Evolutionary conservation across 2,329 filamentous ascomycete species (phyloP), one percentile per base, ranked within the genome.

Genomic region (Didymella pomorum): DNA sequence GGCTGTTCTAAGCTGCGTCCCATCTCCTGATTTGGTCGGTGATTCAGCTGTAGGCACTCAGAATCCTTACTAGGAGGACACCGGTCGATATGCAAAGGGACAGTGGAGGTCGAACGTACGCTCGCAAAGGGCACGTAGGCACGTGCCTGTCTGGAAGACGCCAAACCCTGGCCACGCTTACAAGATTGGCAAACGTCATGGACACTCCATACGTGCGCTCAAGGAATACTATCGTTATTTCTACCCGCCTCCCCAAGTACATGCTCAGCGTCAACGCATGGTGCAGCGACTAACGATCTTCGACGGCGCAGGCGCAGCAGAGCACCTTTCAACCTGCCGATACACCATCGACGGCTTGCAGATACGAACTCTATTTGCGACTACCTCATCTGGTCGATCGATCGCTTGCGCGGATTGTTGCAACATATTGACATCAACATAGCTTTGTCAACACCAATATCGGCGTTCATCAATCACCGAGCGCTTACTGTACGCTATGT

Each of bases 401-500:
- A 28, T 52, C 21, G 21, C 16, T 39, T 16, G 14, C 9, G 39
- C 18, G 25, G 20, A 42, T 39, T 42, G 41, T 23, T 45, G 33
- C 43, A 37, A 29, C 48, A 45, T 29, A 10, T 50, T 41, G 47
- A 39, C 25, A 37, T 28, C 42, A 25, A 31, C 26, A 37, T 28
- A 46, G 25, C 29, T 33, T 35, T 20, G 8, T 18, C 29, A 50
- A 11, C 28, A 49, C 50, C 39, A 53, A 45, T 20, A 33, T 50
- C 29, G 18, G 29, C 39, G 39, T 46, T 20, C 35, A 52, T 21
- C 14, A 46, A 18, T 14, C 41, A 50, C 33, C 25, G 26, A 58
- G 9, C 26, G 50, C 50, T 58, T 58, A 54, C 45, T 28, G 26
- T 51, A 49, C 39, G 10, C 25, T 25, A 41, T 26, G 29, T 23